A percentile compares a stretch with the other conserved stretches of the same genome.
Conservation (phyloP, 192 early-diverging fungal species). For the Podila epicladia region DNA sequence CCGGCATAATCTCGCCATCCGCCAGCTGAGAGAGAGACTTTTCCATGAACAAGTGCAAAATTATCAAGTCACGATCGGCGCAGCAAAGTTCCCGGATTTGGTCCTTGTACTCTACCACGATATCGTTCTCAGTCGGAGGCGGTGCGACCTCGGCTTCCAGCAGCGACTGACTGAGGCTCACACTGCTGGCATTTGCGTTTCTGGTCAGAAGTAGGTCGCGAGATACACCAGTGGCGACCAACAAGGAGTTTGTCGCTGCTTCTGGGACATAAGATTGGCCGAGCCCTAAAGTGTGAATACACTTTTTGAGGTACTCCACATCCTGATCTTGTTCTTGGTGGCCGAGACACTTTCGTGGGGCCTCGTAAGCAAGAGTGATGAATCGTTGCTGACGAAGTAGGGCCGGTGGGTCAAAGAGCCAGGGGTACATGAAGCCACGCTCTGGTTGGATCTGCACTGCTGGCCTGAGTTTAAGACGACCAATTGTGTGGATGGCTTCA, state of each 20-base stretch:
- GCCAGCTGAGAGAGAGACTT: conserved; percentile 54
- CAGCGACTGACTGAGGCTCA: conserved; percentile 29
- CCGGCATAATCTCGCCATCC: conserved; percentile 56
- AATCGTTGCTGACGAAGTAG: conserved; percentile 41
- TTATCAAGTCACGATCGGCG: conserved; percentile 53
- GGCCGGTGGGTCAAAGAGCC: conserved; percentile 46
- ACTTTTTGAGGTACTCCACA: not conserved
- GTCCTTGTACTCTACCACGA: conserved; percentile 34
- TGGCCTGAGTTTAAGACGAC: conserved; percentile 32
- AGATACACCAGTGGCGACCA: not conserved
- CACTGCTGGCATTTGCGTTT: conserved; percentile 31
- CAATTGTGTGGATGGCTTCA: conserved; percentile 61
- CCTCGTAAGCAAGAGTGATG: conserved; percentile 39
- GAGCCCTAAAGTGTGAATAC: conserved; percentile 33
- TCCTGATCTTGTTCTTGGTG: not conserved
- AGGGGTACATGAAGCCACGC: conserved; percentile 46
- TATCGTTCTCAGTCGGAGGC: conserved; percentile 10
- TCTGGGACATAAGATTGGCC: not conserved
- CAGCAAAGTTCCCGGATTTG: conserved; percentile 38
- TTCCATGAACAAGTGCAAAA: conserved; percentile 65
- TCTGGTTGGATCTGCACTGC: conserved; percentile 9
- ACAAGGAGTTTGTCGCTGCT: not conserved
- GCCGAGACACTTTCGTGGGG: not conserved
- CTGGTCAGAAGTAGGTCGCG: conserved; percentile 19
- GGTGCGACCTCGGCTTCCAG: conserved; percentile 20